Percentiles rank a stretch among this genome's conserved stretches.
Conservation (phyloP, 148 eudicot species). For the Diospyros lotus region DNA sequence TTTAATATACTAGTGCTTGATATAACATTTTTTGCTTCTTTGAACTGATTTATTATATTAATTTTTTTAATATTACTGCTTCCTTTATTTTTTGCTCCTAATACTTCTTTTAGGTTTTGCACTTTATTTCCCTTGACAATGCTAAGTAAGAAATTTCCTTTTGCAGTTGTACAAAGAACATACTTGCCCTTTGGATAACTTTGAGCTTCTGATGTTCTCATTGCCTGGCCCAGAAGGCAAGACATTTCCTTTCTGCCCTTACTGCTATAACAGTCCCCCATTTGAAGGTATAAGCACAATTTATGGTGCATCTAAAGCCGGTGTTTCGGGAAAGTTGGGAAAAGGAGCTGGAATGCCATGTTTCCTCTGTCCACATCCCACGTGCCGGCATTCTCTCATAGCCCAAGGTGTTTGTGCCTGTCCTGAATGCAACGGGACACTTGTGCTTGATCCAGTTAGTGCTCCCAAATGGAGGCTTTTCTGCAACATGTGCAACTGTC, state of each 20-base stretch:
- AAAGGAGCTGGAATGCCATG: slow-evolving; percentile 99
- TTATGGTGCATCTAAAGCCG: slow-evolving; percentile 59
- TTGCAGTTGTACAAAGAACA: slow-evolving; percentile 90
- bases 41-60: too few relatives aligned
- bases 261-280: slow-evolving; percentile 92
- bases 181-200: slow-evolving; percentile 85
- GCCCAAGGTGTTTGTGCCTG: slow-evolving; percentile 96
- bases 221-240: slow-evolving; percentile 91
- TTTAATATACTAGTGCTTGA: too few relatives aligned
- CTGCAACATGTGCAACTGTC: slow-evolving; percentile 92
- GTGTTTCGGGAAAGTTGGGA: slow-evolving; percentile 50
- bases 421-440: slow-evolving; percentile 89
- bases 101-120: not conserved
- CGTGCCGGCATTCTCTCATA: slow-evolving; percentile 70
- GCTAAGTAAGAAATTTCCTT: not conserved
- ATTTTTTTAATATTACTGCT: too few relatives aligned
- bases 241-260: slow-evolving; percentile 89
- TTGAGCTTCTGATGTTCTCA: slow-evolving; percentile 84
- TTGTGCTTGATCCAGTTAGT: slow-evolving; percentile 87
- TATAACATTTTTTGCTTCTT: too few relatives aligned
- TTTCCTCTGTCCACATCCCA: slow-evolving; percentile 90
- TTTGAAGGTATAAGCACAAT: slow-evolving; percentile 76
- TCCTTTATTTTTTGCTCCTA: not conserved
- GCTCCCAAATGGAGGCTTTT: slow-evolving; percentile 93
- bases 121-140: not conserved